phyloP scores from a whole-genome alignment of 257 asterid species.

The Nicotiana otophora region DNA sequence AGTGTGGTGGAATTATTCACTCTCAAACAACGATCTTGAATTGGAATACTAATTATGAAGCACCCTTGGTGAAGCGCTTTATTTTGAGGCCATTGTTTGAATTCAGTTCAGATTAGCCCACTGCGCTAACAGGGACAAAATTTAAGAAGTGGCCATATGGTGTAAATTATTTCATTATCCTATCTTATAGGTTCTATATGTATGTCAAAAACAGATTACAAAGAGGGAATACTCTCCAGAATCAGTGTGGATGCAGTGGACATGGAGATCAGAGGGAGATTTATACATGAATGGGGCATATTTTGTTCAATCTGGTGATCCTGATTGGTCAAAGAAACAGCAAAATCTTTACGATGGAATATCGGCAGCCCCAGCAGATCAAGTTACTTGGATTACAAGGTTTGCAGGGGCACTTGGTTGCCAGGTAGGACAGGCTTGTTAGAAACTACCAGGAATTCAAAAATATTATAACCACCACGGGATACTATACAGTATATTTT shows the following conservation, averaged over 20 bases:
- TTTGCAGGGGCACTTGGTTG: constrained; percentile 40
- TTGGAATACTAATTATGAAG: too few relatives aligned
- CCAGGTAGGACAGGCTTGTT: constrained; percentile 32
- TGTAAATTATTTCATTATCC: too few relatives aligned
- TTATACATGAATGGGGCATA: constrained; percentile 42
- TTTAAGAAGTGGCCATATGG: rapidly evolving
- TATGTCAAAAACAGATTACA: constrained; percentile 25
- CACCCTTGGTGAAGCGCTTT: too few relatives aligned
- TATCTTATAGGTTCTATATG: too few relatives aligned
- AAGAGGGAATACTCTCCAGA: constrained; percentile 27
- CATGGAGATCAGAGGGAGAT: constrained; percentile 55
- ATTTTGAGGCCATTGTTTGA: too few relatives aligned
- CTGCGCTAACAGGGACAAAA: too few relatives aligned
- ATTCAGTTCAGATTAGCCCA: too few relatives aligned
- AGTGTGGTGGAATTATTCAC: too few relatives aligned
- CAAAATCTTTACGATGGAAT: constrained; percentile 23
- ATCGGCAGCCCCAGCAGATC: constrained; percentile 13
- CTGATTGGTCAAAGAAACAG: constrained; percentile 24
- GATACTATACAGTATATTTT: neutral
- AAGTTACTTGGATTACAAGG: constrained; percentile 25
- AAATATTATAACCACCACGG: too few relatives aligned
- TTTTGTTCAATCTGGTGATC: constrained; percentile 42
- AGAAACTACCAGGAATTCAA: neutral
- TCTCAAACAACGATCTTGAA: too few relatives aligned
- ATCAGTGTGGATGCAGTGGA: constrained; percentile 46